Percentiles rank a stretch among this genome's conserved stretches.
Conservation (phyloP, 495 filamentous ascomycete species). For the Penicillium paxilli region DNA sequence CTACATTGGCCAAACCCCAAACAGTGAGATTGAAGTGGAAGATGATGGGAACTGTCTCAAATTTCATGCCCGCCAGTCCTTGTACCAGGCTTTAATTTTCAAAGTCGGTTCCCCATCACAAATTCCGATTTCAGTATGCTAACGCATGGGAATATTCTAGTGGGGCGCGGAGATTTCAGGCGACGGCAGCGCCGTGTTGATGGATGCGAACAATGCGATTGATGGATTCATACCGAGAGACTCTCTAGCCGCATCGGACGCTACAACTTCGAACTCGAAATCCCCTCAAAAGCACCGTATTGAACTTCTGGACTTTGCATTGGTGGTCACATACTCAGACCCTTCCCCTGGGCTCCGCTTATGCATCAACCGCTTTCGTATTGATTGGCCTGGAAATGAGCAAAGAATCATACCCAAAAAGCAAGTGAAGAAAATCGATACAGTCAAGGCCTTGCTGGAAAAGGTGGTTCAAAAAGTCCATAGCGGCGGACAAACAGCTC, state of each 20-base stretch:
- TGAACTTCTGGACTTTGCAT: conserved; percentile 37
- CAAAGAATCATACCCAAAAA: conserved; percentile 22
- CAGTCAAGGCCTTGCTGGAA: conserved; percentile 19
- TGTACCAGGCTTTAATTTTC: conserved; percentile 19
- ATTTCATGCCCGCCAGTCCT: conserved; percentile 17
- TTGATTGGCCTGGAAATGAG: conserved; percentile 27
- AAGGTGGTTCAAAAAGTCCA: conserved; percentile 4
- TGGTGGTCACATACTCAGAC: conserved; percentile 36
- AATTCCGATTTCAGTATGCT: neutral
- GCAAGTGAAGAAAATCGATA: conserved; percentile 16
- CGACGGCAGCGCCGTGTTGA: conserved; percentile 28
- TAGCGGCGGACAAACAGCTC: neutral
- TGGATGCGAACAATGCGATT: conserved; percentile 40
- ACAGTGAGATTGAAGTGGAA: conserved; percentile 21
- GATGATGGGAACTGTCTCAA: conserved; percentile 43
- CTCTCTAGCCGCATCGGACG: conserved; percentile 19
- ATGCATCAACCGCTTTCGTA: conserved; percentile 35
- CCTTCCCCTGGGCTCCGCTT: conserved; percentile 28
- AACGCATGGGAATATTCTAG: conserved; percentile 12
- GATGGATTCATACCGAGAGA: conserved; percentile 33
- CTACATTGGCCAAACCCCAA: conserved; percentile 17
- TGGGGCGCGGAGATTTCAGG: conserved; percentile 19
- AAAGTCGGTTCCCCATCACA: conserved; percentile 15
- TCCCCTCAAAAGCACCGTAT: conserved; percentile 31
- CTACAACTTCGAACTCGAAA: conserved; percentile 4